Base-by-base conservation (phyloP, 176 grass and related monocot genomes). In the Oryza glaberrima region DNA sequence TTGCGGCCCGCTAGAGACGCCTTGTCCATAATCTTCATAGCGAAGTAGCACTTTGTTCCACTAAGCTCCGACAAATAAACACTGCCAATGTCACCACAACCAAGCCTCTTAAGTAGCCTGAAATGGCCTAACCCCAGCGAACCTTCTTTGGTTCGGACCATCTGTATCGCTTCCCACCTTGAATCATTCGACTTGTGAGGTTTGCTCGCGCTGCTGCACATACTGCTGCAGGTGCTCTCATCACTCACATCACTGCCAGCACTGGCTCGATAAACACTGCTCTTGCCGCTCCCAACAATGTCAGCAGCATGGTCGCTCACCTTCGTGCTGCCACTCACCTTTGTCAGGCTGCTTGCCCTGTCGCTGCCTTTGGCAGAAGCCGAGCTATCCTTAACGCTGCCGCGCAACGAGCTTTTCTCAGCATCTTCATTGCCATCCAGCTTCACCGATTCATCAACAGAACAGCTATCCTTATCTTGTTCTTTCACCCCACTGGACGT, bases 11-110 rank as follows among this genome's bases (percentile, higher is more conserved):
- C 84, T 34, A 94, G 46, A 68, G 92, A 89, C 17, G 73, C 87
- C 73, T 94, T 94, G 78, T 94, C 92, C 90, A 94, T 94, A 34
- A 94, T 86, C 74, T 94, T 92, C 87, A 94, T 94, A 20, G 92
- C 92, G 23, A 94, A 92, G 46, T 89, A 79, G 83, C 84, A 94
- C 65, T 87, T 94, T 3, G 84, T 88, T 23, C 84, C 90, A 85
- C 82, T 92, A 72, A 94, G 86, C 75, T 94, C 90, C 0, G 92
- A 86, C 1, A 94, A 79, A 73, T 94, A 94, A 28, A 94, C 92
- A 1, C 87, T 92, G 12, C 90, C 92, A 87, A 94, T 94, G 63
- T 92, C 92, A n/a, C 92, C 92, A 54, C 90, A 94, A 25, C 92
- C 92, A 40, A 94, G 84, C 78, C 82, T 91, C 87, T 89, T 94